Percentiles rank a stretch among this genome's conserved stretches.
Evolutionary conservation across 805 yeast species (phyloP).

Genomic region (Lachancea sp.): DNA sequence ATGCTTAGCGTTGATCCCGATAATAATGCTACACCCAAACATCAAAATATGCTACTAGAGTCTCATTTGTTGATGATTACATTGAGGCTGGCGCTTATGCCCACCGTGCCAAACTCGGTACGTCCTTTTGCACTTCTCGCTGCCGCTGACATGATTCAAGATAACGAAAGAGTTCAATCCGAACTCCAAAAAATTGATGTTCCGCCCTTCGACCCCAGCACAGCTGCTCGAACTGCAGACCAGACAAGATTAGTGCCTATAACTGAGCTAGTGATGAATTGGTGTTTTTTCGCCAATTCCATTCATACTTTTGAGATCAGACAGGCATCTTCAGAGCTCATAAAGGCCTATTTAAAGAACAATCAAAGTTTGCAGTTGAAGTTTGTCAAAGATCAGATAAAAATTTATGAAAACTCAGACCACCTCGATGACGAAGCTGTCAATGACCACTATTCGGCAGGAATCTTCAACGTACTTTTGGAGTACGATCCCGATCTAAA

Average conservation of each 20-base stretch:
- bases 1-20: slow-evolving; percentile 68
- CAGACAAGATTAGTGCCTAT: slow-evolving; percentile 52
- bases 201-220: slow-evolving; percentile 80
- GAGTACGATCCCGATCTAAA: slow-evolving; percentile 68
- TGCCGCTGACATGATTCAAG: slow-evolving; percentile 67
- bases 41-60: slow-evolving; percentile 55
- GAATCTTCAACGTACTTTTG: slow-evolving; percentile 62
- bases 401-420: slow-evolving; percentile 30
- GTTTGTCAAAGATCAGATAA: slow-evolving; percentile 63
- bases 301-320: slow-evolving; percentile 81
- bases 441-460: slow-evolving; percentile 25
- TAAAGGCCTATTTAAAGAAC: slow-evolving; percentile 61
- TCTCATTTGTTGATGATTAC: slow-evolving; percentile 61
- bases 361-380: slow-evolving; percentile 55
- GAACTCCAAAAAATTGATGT: slow-evolving; percentile 80
- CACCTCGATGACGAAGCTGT: slow-evolving; percentile 18
- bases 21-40: slow-evolving; percentile 51
- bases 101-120: slow-evolving; percentile 55
- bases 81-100: slow-evolving; percentile 63
- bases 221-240: slow-evolving; percentile 20
- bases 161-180: slow-evolving; percentile 60
- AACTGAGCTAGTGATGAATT: slow-evolving; percentile 63
- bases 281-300: slow-evolving; percentile 76
- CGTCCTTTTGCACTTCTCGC: slow-evolving; percentile 66
- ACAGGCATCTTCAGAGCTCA: slow-evolving; percentile 58